Evolutionary conservation across 495 filamentous ascomycete species (phyloP).

Genomic region (Pseudomonodictys pantanalensis): DNA sequence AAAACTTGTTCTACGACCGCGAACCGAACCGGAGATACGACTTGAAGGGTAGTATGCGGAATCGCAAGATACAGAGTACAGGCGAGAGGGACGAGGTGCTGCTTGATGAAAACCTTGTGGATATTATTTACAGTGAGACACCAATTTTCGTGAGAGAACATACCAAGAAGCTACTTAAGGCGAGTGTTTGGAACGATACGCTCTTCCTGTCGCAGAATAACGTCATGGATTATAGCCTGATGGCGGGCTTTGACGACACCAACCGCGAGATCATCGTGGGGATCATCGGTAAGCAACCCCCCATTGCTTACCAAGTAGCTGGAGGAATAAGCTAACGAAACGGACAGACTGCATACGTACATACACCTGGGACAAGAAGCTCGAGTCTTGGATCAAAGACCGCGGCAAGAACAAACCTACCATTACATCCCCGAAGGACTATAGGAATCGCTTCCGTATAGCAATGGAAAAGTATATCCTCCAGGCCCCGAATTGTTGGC

Average conservation of each 20-base stretch:
- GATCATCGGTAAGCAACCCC: conserved; percentile 61
- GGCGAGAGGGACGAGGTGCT: conserved; percentile 95
- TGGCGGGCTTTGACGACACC: conserved; percentile 93
- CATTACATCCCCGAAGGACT: conserved; percentile 95
- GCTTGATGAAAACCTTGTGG: conserved; percentile 98
- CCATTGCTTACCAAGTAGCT: not conserved
- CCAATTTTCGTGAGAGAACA: conserved; percentile 93
- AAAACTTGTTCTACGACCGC: conserved; percentile 98
- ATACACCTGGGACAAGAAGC: conserved; percentile 99
- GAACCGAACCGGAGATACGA: conserved; percentile 83
- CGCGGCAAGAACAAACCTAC: conserved; percentile 89
- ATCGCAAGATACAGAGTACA: conserved; percentile 90
- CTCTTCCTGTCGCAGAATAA: conserved; percentile 87
- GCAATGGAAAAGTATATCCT: conserved; percentile 93
- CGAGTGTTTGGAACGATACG: conserved; percentile 93
- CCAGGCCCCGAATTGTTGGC: conserved; percentile 72
- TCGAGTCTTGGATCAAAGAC: conserved; percentile 98
- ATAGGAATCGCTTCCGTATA: conserved; percentile 91
- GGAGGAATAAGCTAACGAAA: not conserved
- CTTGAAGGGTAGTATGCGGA: conserved; percentile 96
- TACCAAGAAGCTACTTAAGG: conserved; percentile 79
- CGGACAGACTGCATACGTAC: conserved; percentile 86
- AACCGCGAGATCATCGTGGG: conserved; percentile 90
- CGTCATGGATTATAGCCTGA: conserved; percentile 98
- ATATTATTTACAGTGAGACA: conserved; percentile 90